Evolutionary conservation across 2,329 filamentous ascomycete species (phyloP), one percentile per base, ranked within the genome.

Genomic region (Pseudocercospora macadamiae): DNA sequence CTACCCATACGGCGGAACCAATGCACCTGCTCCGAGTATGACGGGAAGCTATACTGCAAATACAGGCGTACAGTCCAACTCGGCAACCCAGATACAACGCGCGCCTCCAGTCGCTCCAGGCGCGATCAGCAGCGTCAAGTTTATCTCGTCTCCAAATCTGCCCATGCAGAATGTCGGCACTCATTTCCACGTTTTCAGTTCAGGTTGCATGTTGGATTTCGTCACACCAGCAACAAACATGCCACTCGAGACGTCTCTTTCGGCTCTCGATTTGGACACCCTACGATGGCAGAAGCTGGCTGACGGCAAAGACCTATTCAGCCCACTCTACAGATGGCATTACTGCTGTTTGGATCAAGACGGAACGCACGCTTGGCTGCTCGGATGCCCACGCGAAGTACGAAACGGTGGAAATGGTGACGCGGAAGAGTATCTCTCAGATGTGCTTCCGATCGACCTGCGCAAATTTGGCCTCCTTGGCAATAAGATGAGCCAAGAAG

Each of bases 261-360:
- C 92, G 0, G 90, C 92, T 3, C 79, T 99, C 23, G 95, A 99
- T 68, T 80, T 99, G 9, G 89, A 89, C 58, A 89, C 90, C 0
- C 78, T 97, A 51, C 88, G 93, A 48, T 99, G 95, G 95, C 92
- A 96, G 74, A 96, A 93, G 72, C 82, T 99, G 16, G 95, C 93
- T 1, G 93, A 97, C 70, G 95, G 95, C 3, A 89, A 91, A 51
- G 95, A 99, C 71, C 88, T 99, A 30, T 99, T 97, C 77, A 90
- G 90, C 66, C 81, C 87, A 0, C 91, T 89, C n/a, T 97, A 95
- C 74, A 86, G 93, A 60, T 99, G 95, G 95, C 93, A 97, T 74
- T 99, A 99, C 73, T 97, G 95, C 74, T 96, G 92, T 2, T 89
- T 97, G 76, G 96, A 97, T 71, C 88, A 95, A 61, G 91, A 96